These are phyloP conservation scores for Chamaenerion angustifolium DNA, from an alignment of 345 rosid genomes.

Conservation along the genomic window DNA sequence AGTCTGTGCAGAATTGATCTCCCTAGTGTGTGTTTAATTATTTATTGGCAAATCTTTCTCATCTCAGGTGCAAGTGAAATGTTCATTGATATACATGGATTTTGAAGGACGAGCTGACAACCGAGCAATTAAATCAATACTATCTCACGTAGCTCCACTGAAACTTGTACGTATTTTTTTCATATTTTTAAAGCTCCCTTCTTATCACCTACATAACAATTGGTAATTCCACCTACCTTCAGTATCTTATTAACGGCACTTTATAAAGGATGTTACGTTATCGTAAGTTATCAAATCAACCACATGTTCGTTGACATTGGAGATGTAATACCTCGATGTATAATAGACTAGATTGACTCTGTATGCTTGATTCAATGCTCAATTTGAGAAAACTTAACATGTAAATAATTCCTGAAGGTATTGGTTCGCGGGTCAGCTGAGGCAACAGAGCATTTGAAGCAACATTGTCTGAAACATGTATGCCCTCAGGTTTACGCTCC, in stretches of 20 bases:
- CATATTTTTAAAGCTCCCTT: not conserved
- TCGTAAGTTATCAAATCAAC: too few species aligned
- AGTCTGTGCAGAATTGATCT: not conserved
- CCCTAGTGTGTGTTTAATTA: not conserved
- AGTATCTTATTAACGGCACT: not conserved
- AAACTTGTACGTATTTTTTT: conserved; percentile 57
- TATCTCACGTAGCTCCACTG: conserved; percentile 83
- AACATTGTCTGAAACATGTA: conserved; percentile 70
- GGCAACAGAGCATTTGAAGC: conserved; percentile 94
- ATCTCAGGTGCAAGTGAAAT: conserved; percentile 79
- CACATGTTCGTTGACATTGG: too few species aligned
- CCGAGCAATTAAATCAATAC: conserved; percentile 83
- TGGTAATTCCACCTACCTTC: not conserved
- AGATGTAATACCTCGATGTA: too few species aligned
- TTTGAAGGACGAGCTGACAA: conserved; percentile 96
- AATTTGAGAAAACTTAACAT: too few species aligned
- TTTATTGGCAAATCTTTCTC: not conserved
- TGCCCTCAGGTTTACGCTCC: conserved; percentile 93
- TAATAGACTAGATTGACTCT: too few species aligned
- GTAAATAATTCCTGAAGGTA: conserved; percentile 32
- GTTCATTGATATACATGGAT: conserved; percentile 69
- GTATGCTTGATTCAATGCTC: too few species aligned
- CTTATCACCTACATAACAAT: not conserved
- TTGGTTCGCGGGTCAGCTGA: conserved; percentile 96
- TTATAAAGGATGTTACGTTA: too few species aligned